A percentile compares a stretch with the other conserved stretches of the same genome.
Conservation (phyloP, 805 yeast species). For the Candida qinlingensis region DNA sequence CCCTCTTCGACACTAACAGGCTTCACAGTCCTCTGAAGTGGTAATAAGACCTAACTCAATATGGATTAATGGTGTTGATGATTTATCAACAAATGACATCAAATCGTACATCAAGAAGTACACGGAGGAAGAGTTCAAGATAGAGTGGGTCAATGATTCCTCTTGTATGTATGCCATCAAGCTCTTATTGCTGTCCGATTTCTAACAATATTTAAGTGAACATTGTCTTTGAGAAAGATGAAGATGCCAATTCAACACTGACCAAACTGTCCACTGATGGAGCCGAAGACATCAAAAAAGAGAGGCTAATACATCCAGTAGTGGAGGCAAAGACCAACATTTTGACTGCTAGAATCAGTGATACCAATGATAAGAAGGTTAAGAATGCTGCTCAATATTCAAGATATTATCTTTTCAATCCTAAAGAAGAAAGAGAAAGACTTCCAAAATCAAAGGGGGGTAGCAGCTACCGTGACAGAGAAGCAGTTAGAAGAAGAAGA, state of each 20-base stretch:
- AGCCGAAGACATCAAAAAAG: constrained; percentile 1
- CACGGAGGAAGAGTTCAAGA: constrained; percentile 15
- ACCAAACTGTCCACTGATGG: constrained; percentile 9
- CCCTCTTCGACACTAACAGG: neutral
- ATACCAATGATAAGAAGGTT: constrained; percentile 20
- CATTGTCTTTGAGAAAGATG: constrained; percentile 19
- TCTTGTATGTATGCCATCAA: constrained; percentile 12
- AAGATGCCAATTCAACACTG: constrained; percentile 14
- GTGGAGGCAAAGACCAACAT: constrained; percentile 13
- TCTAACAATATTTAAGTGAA: constrained; percentile 15
- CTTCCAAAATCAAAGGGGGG: neutral
- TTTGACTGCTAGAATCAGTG: constrained; percentile 17
- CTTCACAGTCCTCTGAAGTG: constrained; percentile 7
- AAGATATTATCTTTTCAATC: constrained; percentile 25
- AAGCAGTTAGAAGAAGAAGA: constrained; percentile 12
- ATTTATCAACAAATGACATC: constrained; percentile 21
- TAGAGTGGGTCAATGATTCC: constrained; percentile 26
- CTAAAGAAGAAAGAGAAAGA: constrained; percentile 13
- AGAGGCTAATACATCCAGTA: constrained; percentile 8
- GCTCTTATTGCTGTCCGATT: neutral
- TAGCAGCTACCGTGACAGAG: constrained; percentile 19
- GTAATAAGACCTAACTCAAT: constrained; percentile 19
- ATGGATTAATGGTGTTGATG: constrained; percentile 24
- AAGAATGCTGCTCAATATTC: constrained; percentile 24
- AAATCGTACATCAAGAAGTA: constrained; percentile 15